Evolutionary conservation across 768 basidiomycete genomes (phyloP), one percentile per base, ranked within the genome.

Genomic region (Amanita thiersii): DNA sequence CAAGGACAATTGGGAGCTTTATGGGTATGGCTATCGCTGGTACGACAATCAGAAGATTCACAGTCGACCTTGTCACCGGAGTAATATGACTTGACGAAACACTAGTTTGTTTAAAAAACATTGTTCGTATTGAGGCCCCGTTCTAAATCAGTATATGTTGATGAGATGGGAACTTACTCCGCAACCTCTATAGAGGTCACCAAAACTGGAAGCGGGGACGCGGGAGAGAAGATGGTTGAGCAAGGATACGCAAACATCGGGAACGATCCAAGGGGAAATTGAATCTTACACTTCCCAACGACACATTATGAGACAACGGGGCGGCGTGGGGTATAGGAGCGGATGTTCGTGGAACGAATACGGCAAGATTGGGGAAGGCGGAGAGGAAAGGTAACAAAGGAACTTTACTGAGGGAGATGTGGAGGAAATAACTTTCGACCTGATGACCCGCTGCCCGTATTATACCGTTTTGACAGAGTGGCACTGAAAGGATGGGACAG

Each of bases 41-140:
- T 53, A 25, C 58, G 68, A 58, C 81, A 86, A 15, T 52, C 55
- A 4, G 62, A 58, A 23, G 57, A 61, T 26, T 61, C 57, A 52
- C 83, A 86, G 55, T 86, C 81, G 39, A 56, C 58, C 41, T 59
- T 70, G 43, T 67, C 60, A 24, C 84, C 82, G 0, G 79, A 75
- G 50, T 80, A 77, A 50, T 83, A 85, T 19, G 66, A 52, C 26
- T 66, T 65, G 36, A 81, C 67, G 56, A 79, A 83, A 58, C 82
- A 79, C 82, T 84, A 33, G 26, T 29, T 7, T 18, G 12, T 15
- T 38, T 17, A 51, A 35, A 35, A 5, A 37, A 32, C 9, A 33
- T 47, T 18, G 52, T 31, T 29, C 34, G 30, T 9, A 38, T 43
- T 39, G 45, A n/a, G n/a, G n/a, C n/a, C n/a, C n/a, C n/a, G n/a